Evolutionary conservation across 805 yeast genomes (phyloP), one percentile per base, ranked within the genome.

Genomic region (Wickerhamiella azymoides): DNA sequence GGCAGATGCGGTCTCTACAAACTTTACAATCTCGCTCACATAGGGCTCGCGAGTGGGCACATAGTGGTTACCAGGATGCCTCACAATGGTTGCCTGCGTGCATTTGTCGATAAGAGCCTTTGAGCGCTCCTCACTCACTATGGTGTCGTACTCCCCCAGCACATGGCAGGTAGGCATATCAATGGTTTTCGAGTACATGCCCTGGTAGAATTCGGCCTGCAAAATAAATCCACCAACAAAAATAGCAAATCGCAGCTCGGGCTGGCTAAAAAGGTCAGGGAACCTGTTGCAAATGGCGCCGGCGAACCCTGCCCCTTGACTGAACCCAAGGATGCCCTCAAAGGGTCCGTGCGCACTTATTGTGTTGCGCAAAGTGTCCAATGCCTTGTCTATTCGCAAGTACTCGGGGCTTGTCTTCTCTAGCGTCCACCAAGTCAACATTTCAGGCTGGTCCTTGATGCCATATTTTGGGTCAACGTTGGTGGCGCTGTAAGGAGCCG

Each of bases 11-110:
- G 4, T 21, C 24, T 21, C 24, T 21, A 56, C 48, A 55, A 65
- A 66, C 8, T 53, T 52, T 2, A 54, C 52, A 8, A 65, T 63
- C 2, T 56, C 50, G 10, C 51, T 54, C 11, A 65, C 54, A 43
- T 68, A 61, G 47, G 71, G 74, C 61, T 82, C 83, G 42, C 86
- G 80, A 63, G 84, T 85, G 25, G 97, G 98, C 40, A 89, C 95
- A 65, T 82, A 86, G 59, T 89, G 98, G 1, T 97, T 96, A 50
- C 98, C 97, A 9, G 96, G 96, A 57, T 89, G 98, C 52, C 74
- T 80, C 49, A 80, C 65, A 11, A 66, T 56, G 19, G 62, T 58
- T 10, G 60, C 64, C 16, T 63, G 57, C 25, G 62, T 67, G 17
- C 80, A 74, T 33, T 71, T 62, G 14, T 73, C 71, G 47, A 72